Conservation (phyloP, 495 filamentous ascomycete genomes). For the Chaetomium tenue region DNA sequence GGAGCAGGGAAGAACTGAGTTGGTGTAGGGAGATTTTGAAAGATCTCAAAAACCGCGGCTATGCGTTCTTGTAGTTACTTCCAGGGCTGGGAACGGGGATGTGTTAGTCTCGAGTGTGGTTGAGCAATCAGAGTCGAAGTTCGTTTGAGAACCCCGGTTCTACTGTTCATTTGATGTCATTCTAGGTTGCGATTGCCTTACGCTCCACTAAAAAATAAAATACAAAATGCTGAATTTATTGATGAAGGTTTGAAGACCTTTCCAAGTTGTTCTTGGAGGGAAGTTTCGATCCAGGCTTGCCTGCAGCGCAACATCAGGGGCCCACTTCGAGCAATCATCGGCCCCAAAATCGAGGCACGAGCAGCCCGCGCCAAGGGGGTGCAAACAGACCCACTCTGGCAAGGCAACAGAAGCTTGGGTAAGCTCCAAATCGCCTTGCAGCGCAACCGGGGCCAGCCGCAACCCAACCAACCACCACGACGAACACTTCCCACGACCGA, state of each 20-base stretch:
- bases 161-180: no score
- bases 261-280: neutral
- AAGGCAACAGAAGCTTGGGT: slow-evolving; percentile 31
- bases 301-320: no score
- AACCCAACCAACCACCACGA: slow-evolving; percentile 4
- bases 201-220: no score
- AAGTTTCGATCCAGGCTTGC: neutral
- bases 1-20: slow-evolving; percentile 17
- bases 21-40: slow-evolving; percentile 24
- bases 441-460: slow-evolving; percentile 9
- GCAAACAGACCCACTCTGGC: slow-evolving; percentile 17
- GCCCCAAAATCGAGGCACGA: slow-evolving; percentile 9
- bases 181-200: no score
- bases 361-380: neutral
- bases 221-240: no score
- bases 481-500: neutral
- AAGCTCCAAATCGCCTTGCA: slow-evolving; percentile 21
- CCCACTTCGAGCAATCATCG: neutral
- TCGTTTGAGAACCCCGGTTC: neutral
- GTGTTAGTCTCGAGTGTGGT: neutral
- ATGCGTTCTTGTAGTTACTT: slow-evolving; percentile 24
- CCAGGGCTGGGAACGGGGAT: neutral
- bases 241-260: no score
- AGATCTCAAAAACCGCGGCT: slow-evolving; percentile 5
- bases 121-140: neutral